Base-by-base conservation (phyloP, 2,329 filamentous ascomycete genomes). In the Alternaria metachromatica region DNA sequence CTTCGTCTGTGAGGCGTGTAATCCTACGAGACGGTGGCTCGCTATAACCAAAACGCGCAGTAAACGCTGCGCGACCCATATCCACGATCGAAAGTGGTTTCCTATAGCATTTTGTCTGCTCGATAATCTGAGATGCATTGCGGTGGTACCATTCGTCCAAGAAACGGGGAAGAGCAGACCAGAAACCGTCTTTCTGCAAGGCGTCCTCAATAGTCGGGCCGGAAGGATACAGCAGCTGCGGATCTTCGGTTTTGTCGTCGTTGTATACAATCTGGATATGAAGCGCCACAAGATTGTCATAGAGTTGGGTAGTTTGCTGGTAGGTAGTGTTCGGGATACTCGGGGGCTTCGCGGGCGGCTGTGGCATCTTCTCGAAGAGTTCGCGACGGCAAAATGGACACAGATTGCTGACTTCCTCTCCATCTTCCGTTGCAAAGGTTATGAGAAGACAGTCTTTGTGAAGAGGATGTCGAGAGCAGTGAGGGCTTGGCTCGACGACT, bases 381-480 rank as follows among this genome's bases (percentile, higher is more conserved):
- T 46, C 44, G 1, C 44, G 44, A 46, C 44, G 44, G 21, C 44
- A 46, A 23, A 25, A 46, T 15, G 44, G 44, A 46, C 44, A 46
- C 20, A 46, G 44, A 15, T 46, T 46, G 44, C 44, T 46, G 21
- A 46, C 44, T 0, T 46, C 44, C 44, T 46, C 44, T 23, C 44
- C 44, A 13, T 46, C 20, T 23, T 46, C 12, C 12, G 44, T 46
- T 46, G 44, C 20, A 23, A 46, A 46, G 13, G 20, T 23, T 21
- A 46, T 23, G 20, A 46, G 44, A 23, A 46, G 44, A 23, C 44
- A 46, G 7, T 46, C 20, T 23, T 46, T 46, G 21, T 46, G 44
- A 5, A 25, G 12, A 23, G 44, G 44, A 23, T 46, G 44, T 25
- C 13, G 44, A 46, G 21, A 23, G 44, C 44, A 46, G 8, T 46